Evolutionary conservation across 2,329 filamentous ascomycete species (phyloP).

Genomic region (Metarhizium robertsii): DNA sequence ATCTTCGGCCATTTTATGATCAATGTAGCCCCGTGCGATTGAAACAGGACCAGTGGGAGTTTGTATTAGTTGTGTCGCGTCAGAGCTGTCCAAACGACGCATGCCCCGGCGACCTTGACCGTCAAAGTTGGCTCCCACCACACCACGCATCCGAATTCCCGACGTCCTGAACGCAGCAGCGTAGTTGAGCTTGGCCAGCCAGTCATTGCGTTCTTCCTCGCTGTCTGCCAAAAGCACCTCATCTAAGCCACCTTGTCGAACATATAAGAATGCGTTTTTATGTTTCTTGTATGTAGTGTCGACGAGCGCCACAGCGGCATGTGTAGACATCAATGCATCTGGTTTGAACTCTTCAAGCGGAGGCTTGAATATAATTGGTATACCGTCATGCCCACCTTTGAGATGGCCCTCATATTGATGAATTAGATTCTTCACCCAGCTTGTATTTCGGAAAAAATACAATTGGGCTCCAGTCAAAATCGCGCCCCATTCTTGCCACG

Average conservation of each 20-base stretch:
- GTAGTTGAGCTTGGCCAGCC: slow-evolving; percentile 93
- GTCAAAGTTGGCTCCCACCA: slow-evolving; percentile 77
- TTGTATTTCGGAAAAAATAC: slow-evolving; percentile 90
- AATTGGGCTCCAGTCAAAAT: slow-evolving; percentile 94
- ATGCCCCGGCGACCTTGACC: slow-evolving; percentile 67
- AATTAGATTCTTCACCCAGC: slow-evolving; percentile 87
- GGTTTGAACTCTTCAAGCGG: slow-evolving; percentile 88
- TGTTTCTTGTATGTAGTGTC: slow-evolving; percentile 88
- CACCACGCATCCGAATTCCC: slow-evolving; percentile 81
- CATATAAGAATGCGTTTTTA: slow-evolving; percentile 89
- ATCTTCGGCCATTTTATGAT: slow-evolving; percentile 76
- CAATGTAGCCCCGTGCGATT: slow-evolving; percentile 63
- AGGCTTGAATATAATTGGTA: slow-evolving; percentile 81
- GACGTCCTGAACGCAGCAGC: slow-evolving; percentile 89
- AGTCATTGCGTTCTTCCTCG: slow-evolving; percentile 90
- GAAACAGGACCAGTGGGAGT: slow-evolving; percentile 66
- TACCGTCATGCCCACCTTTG: slow-evolving; percentile 64
- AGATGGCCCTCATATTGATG: slow-evolving; percentile 77
- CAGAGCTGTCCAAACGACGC: slow-evolving; percentile 58
- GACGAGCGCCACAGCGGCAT: slow-evolving; percentile 80
- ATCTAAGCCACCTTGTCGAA: slow-evolving; percentile 76
- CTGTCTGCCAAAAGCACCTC: slow-evolving; percentile 86
- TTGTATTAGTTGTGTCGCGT: slow-evolving; percentile 50
- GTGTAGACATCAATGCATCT: slow-evolving; percentile 85
- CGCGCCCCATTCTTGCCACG: slow-evolving; percentile 98